A percentile compares a stretch with the other conserved stretches of the same genome.
Evolutionary conservation across 352 stramenopile species (phyloP).

Genomic region (Phytophthora multivora): DNA sequence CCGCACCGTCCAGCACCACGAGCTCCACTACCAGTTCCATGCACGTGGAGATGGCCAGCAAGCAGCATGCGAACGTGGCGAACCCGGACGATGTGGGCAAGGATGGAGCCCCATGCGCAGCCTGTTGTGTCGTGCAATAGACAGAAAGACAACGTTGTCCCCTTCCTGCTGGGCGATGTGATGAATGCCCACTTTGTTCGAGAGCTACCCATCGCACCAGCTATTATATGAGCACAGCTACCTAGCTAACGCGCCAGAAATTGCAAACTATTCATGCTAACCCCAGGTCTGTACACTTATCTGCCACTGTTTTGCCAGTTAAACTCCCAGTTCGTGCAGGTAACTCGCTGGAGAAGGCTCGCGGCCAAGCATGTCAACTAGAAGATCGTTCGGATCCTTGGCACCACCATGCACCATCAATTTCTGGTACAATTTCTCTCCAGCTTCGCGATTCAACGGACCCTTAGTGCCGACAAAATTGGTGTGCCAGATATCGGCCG

Average conservation of each 20-base stretch:
- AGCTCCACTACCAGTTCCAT: slow-evolving; percentile 30
- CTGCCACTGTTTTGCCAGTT: slow-evolving; percentile 12
- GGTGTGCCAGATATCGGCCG: slow-evolving; percentile 86
- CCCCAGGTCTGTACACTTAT: neutral
- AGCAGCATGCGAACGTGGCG: slow-evolving; percentile 26
- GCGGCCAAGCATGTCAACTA: slow-evolving; percentile 69
- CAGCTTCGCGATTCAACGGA: slow-evolving; percentile 64
- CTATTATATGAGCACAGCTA: slow-evolving; percentile 39
- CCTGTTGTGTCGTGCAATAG: slow-evolving; percentile 79
- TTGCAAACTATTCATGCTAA: slow-evolving; percentile 42
- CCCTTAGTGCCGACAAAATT: slow-evolving; percentile 60
- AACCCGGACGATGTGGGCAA: slow-evolving; percentile 47
- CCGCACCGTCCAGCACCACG: slow-evolving; percentile 1
- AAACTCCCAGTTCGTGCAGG: slow-evolving; percentile 74
- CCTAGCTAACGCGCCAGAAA: slow-evolving; percentile 39
- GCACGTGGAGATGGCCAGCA: slow-evolving; percentile 35
- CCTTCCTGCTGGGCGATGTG: slow-evolving; percentile 6
- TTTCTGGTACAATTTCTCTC: slow-evolving; percentile 67
- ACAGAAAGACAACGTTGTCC: slow-evolving; percentile 9
- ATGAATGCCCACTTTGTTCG: slow-evolving; percentile 13
- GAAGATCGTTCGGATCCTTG: slow-evolving; percentile 86
- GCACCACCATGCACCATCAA: slow-evolving; percentile 88
- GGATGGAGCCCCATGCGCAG: slow-evolving; percentile 49
- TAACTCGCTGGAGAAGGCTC: slow-evolving; percentile 66
- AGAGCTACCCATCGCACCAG: slow-evolving; percentile 25